These are phyloP conservation scores for Davidsoniella australis DNA, from an alignment of 2,329 filamentous ascomycete genomes.

Conservation along the genomic window DNA sequence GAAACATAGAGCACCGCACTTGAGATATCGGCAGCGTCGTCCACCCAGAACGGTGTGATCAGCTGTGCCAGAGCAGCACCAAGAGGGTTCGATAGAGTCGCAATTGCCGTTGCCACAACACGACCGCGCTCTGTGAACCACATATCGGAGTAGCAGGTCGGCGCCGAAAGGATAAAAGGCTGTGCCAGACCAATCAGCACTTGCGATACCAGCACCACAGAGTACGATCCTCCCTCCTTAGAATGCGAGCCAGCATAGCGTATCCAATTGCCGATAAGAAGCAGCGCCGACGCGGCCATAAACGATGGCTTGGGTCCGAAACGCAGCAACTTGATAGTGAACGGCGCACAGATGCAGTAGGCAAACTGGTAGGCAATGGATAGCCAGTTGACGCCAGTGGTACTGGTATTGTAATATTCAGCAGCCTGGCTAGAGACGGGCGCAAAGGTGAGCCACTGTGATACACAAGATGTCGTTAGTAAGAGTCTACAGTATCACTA, in stretches of 20 bases:
- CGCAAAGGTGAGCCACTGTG: constrained; percentile 79
- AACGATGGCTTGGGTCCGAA: constrained; percentile 65
- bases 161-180: constrained; percentile 78
- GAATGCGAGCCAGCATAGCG: constrained; percentile 54
- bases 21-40: constrained; percentile 46
- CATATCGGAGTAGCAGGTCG: constrained; percentile 78
- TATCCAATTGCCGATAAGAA: constrained; percentile 80
- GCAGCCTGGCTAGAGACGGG: constrained; percentile 62
- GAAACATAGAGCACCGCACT: constrained; percentile 72
- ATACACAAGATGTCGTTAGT: constrained; percentile 10
- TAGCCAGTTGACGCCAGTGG: constrained; percentile 79
- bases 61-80: constrained; percentile 80
- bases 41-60: constrained; percentile 63
- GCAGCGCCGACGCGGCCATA: constrained; percentile 51
- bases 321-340: constrained; percentile 63
- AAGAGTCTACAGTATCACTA: background rate
- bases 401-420: constrained; percentile 55
- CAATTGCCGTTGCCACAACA: constrained; percentile 72
- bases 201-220: constrained; percentile 76
- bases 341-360: constrained; percentile 56
- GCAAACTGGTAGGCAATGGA: constrained; percentile 76
- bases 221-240: constrained; percentile 44
- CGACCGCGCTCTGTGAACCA: constrained; percentile 72
- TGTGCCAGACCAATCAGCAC: constrained; percentile 79
- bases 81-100: constrained; percentile 74